These are phyloP conservation scores for Arabis alpina DNA, from an alignment of 345 rosid species.

Conservation along the genomic window DNA sequence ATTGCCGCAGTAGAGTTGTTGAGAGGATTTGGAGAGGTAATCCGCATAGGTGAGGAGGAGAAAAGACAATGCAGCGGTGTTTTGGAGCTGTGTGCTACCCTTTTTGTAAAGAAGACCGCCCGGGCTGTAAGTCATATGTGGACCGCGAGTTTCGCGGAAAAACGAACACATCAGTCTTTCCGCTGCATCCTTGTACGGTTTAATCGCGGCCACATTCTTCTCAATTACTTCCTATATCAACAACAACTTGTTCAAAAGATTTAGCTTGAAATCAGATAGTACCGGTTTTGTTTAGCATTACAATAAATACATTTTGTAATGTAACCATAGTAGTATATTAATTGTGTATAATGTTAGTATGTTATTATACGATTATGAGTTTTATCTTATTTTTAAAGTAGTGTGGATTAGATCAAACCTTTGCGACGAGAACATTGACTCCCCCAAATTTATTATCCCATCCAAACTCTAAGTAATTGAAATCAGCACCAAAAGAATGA, in stretches of 20 bases:
- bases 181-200: slow-evolving; percentile 68
- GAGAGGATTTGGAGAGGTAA: slow-evolving; percentile 73
- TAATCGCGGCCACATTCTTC: slow-evolving; percentile 51
- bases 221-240: slow-evolving; percentile 62
- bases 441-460: slow-evolving; percentile 87
- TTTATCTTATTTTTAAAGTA: too few species aligned
- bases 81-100: slow-evolving; percentile 87
- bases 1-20: slow-evolving; percentile 63
- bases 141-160: slow-evolving; percentile 61
- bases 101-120: slow-evolving; percentile 83
- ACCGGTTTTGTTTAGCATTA: too few species aligned
- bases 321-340: too few species aligned
- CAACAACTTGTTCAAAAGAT: too few species aligned
- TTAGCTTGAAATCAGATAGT: too few species aligned
- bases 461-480: slow-evolving; percentile 61
- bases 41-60: slow-evolving; percentile 81
- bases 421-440: slow-evolving; percentile 61
- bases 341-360: too few species aligned
- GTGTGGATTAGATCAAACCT: slow-evolving; percentile 43
- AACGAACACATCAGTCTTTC: slow-evolving; percentile 86
- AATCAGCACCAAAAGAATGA: slow-evolving; percentile 30
- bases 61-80: slow-evolving; percentile 76
- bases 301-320: too few species aligned
- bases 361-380: too few species aligned
- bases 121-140: slow-evolving; percentile 71